Evolutionary conservation across 2,329 filamentous ascomycete genomes (phyloP).

Genomic region (Xylaria sp.): DNA sequence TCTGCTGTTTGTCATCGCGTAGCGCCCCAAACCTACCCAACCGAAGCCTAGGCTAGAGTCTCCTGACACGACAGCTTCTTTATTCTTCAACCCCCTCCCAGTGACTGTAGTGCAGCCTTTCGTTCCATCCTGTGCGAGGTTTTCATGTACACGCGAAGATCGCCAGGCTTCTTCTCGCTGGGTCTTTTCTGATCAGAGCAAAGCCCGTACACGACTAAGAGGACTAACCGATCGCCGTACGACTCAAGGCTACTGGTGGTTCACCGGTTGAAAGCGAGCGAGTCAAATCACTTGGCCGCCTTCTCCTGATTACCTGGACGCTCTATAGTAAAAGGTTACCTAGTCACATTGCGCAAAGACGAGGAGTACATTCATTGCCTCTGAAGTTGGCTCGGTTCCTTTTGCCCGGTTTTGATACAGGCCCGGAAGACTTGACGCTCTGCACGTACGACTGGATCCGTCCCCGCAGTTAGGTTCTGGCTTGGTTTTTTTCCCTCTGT

Average conservation of each 20-base stretch:
- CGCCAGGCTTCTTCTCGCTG: slow-evolving; percentile 1
- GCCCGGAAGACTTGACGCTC: slow-evolving; percentile 1
- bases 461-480: slow-evolving; percentile 10
- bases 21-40: slow-evolving; percentile 18
- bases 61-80: slow-evolving; percentile 5
- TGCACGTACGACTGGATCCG: slow-evolving; percentile 20
- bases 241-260: slow-evolving; percentile 18
- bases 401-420: slow-evolving; percentile 16
- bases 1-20: slow-evolving; percentile 18
- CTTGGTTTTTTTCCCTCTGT: slow-evolving; percentile 2
- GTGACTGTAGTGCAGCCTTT: slow-evolving; percentile 16
- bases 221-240: slow-evolving; percentile 19
- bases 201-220: slow-evolving; percentile 11
- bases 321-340: slow-evolving; percentile 1
- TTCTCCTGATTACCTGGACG: slow-evolving; percentile 4
- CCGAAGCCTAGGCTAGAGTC: slow-evolving; percentile 2
- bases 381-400: slow-evolving; percentile 15
- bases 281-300: slow-evolving; percentile 17
- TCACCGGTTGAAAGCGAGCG: slow-evolving; percentile 23
- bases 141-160: slow-evolving; percentile 23
- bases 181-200: slow-evolving; percentile 1
- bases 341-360: slow-evolving; percentile 13
- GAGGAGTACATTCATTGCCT: slow-evolving; percentile 11
- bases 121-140: slow-evolving; percentile 18
- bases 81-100: background rate